A percentile compares a stretch with the other conserved stretches of the same genome.
Evolutionary conservation across 257 asterid genomes (phyloP).

Genomic region (Striga asiatica): DNA sequence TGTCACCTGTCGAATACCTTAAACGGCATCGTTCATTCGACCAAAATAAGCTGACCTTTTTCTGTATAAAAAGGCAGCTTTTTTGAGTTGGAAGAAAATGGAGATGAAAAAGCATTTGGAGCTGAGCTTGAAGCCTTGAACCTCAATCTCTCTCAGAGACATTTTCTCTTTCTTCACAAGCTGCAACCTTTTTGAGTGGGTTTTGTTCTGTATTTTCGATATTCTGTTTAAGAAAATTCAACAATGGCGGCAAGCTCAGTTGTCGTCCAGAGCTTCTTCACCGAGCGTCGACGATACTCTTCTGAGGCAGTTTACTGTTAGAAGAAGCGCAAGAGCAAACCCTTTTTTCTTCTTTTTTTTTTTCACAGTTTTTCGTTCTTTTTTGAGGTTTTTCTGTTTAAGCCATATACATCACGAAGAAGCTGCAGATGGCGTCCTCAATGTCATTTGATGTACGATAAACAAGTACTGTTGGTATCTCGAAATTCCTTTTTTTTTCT

Average conservation of each 20-base stretch:
- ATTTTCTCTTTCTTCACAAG: conserved; percentile 14
- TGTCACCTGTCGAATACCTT: conserved; percentile 21
- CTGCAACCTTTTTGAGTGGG: too few species aligned
- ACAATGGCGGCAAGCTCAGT: too few species aligned
- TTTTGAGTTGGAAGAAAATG: conserved; percentile 13
- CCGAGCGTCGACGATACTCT: conserved; percentile 55
- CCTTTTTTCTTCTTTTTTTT: not conserved
- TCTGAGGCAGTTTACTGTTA: conserved; percentile 56
- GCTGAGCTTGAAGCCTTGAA: not conserved
- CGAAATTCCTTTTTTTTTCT: too few species aligned
- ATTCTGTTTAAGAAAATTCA: too few species aligned
- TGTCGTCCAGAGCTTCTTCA: conserved; percentile 1
- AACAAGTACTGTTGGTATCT: not conserved
- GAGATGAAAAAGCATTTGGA: conserved; percentile 4
- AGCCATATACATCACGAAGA: not conserved
- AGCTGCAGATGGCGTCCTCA: conserved; percentile 26
- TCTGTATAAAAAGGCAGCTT: conserved; percentile 19
- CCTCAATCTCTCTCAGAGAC: too few species aligned
- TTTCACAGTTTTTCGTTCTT: not conserved
- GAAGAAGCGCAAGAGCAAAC: conserved; percentile 9
- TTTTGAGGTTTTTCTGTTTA: conserved; percentile 4
- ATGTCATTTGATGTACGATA: conserved; percentile 49
- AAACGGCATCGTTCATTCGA: conserved; percentile 22
- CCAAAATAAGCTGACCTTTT: conserved; percentile 15
- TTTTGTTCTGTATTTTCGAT: too few species aligned